Percentiles rank a stretch among this genome's conserved stretches.
These are phyloP conservation scores for Besnoitia besnoiti DNA, from an alignment of 169 alveolate species.

Conservation along the genomic window DNA sequence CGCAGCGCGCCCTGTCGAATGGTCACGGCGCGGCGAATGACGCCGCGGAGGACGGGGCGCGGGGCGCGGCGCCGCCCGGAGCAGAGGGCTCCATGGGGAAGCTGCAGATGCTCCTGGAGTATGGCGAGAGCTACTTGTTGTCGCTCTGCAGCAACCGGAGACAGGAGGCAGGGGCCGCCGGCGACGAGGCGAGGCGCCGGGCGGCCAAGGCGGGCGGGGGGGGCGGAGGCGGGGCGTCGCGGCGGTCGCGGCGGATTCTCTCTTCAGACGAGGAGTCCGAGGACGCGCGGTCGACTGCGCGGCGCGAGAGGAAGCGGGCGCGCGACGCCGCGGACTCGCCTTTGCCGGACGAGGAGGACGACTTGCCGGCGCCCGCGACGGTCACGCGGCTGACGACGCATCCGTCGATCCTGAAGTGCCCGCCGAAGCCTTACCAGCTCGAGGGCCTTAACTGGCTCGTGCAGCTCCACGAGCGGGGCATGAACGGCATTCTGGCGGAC, in stretches of 20 bases:
- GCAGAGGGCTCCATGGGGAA: slow-evolving; percentile 9
- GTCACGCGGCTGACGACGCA: slow-evolving; percentile 32
- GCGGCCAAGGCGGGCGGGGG: background rate
- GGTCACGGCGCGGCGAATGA: too few species aligned
- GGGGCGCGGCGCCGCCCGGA: background rate
- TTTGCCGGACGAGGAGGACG: background rate
- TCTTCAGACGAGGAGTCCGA: background rate
- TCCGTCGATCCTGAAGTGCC: slow-evolving; percentile 42
- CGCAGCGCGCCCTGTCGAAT: background rate
- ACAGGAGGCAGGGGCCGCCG: background rate
- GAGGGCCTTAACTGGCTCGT: slow-evolving; percentile 92
- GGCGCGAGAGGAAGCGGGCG: background rate
- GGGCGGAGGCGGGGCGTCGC: background rate
- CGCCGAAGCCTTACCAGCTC: slow-evolving; percentile 87
- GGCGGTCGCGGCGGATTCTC: background rate
- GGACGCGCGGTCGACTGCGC: background rate
- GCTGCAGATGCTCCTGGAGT: slow-evolving; percentile 60
- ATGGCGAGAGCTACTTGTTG: slow-evolving; percentile 39
- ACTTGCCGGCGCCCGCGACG: background rate
- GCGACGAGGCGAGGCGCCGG: slow-evolving; percentile 1
- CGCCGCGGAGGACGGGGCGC: background rate
- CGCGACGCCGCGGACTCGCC: background rate
- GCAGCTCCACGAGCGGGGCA: slow-evolving; percentile 84
- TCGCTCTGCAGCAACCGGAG: background rate
- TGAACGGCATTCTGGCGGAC: slow-evolving; percentile 71